A percentile compares a stretch with the other conserved stretches of the same genome.
Conservation (phyloP, 805 yeast species). For the Yueomyces sinensis region DNA sequence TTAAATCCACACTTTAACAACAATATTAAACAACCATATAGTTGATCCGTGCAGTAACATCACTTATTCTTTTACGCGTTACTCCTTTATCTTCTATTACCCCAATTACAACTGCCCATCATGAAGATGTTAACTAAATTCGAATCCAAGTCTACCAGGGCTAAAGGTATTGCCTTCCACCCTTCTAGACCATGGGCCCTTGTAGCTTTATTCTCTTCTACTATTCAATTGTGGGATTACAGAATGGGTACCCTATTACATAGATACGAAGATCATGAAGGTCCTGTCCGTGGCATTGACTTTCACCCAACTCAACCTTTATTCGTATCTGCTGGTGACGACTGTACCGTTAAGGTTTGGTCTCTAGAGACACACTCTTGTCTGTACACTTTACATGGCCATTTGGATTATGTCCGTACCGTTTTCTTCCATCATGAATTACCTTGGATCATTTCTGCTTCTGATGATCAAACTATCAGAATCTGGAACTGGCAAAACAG, state of each 20-base stretch:
- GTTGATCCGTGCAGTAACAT: no score
- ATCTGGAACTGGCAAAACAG: slow-evolving; percentile 99
- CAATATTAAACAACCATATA: no score
- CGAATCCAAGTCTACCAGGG: slow-evolving; percentile 95
- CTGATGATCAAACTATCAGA: slow-evolving; percentile 97
- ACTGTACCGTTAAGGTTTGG: slow-evolving; percentile 92
- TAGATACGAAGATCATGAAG: slow-evolving; percentile 95
- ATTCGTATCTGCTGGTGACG: slow-evolving; percentile 96
- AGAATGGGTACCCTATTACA: slow-evolving; percentile 97
- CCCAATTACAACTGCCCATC: background rate
- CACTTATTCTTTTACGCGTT: no score
- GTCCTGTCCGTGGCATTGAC: slow-evolving; percentile 90
- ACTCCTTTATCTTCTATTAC: no score
- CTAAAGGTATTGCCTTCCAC: slow-evolving; percentile 95
- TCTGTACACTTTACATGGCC: slow-evolving; percentile 83
- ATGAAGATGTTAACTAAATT: slow-evolving; percentile 86
- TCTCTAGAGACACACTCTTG: slow-evolving; percentile 84
- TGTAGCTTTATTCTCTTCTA: slow-evolving; percentile 90
- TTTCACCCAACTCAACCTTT: slow-evolving; percentile 98
- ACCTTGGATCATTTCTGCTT: slow-evolving; percentile 93
- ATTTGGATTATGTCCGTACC: slow-evolving; percentile 88
- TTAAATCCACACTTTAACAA: no score
- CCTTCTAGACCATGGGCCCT: slow-evolving; percentile 89
- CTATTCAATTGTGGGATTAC: slow-evolving; percentile 99
- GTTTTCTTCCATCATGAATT: slow-evolving; percentile 89